phyloP scores from a whole-genome alignment of 1,284 basidiomycete species.

The Trichosporon faecale region DNA sequence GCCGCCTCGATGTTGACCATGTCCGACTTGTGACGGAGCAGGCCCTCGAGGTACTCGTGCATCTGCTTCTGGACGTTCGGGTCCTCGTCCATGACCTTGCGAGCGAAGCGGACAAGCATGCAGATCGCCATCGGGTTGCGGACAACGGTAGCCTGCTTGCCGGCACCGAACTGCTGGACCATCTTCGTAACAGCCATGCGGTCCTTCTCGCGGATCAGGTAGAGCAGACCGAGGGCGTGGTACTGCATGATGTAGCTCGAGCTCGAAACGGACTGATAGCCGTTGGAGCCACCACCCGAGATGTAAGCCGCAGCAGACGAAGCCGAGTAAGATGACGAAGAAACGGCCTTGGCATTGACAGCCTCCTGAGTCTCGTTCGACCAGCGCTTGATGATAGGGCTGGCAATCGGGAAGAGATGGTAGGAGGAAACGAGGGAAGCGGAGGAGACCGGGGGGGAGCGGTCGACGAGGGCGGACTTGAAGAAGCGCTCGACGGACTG shows the following conservation, averaged over 20 bases:
- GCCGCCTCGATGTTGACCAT: slow-evolving; percentile 99
- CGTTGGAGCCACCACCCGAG: slow-evolving; percentile 37
- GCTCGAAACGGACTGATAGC: slow-evolving; percentile 76
- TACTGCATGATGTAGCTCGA: slow-evolving; percentile 95
- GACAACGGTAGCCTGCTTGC: slow-evolving; percentile 71
- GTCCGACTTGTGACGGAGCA: slow-evolving; percentile 97
- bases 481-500: slow-evolving; percentile 99
- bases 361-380: slow-evolving; percentile 98
- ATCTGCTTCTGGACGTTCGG: slow-evolving; percentile 90
- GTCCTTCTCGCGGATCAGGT: slow-evolving; percentile 94
- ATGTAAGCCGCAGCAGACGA: slow-evolving; percentile 59
- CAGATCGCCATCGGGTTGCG: slow-evolving; percentile 98
- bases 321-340: slow-evolving; percentile 54
- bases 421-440: slow-evolving; percentile 96
- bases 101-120: slow-evolving; percentile 96
- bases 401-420: slow-evolving; percentile 88
- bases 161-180: slow-evolving; percentile 91
- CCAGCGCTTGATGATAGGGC: slow-evolving; percentile 96
- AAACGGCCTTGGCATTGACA: slow-evolving; percentile 79
- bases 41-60: slow-evolving; percentile 89
- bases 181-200: slow-evolving; percentile 99
- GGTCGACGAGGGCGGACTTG: slow-evolving; percentile 98
- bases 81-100: slow-evolving; percentile 98
- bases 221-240: slow-evolving; percentile 90
- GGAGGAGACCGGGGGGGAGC: slow-evolving; percentile 90